A percentile compares a stretch with the other conserved stretches of the same genome.
phyloP scores from a whole-genome alignment of 2,329 filamentous ascomycete genomes.

The Clarireedia sp. region DNA sequence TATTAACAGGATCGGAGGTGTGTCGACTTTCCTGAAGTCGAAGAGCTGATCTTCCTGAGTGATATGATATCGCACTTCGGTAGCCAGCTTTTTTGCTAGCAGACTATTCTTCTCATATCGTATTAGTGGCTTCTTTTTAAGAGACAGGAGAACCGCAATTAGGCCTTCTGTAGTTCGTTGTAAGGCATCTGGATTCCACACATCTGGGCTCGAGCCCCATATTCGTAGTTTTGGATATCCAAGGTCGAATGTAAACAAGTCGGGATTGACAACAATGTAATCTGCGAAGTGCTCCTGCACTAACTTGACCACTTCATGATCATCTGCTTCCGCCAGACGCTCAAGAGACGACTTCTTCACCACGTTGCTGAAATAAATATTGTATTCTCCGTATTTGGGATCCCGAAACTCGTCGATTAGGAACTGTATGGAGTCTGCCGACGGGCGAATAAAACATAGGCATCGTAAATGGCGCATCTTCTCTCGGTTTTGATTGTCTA shows the following conservation, averaged over 20 bases:
- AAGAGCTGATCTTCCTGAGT: conserved; percentile 95
- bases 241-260: conserved; percentile 76
- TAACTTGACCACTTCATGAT: conserved; percentile 89
- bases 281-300: conserved; percentile 97
- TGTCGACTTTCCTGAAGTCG: conserved; percentile 91
- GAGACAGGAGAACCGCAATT: conserved; percentile 71
- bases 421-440: conserved; percentile 83
- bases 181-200: conserved; percentile 84
- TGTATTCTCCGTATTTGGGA: conserved; percentile 95
- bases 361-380: conserved; percentile 96
- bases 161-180: conserved; percentile 82
- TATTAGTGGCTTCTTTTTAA: conserved; percentile 96
- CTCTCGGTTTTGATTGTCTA: conserved; percentile 83
- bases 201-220: conserved; percentile 75
- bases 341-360: conserved; percentile 94
- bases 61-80: conserved; percentile 85
- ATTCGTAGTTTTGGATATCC: conserved; percentile 64
- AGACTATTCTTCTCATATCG: conserved; percentile 88
- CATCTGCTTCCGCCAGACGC: conserved; percentile 88
- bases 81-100: conserved; percentile 84
- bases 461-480: conserved; percentile 98
- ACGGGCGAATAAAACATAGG: conserved; percentile 86
- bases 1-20: conserved; percentile 83
- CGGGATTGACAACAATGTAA: conserved; percentile 89
- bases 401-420: conserved; percentile 93